phyloP scores from a whole-genome alignment of 2,329 filamentous ascomycete genomes.

The Fusarium citri region DNA sequence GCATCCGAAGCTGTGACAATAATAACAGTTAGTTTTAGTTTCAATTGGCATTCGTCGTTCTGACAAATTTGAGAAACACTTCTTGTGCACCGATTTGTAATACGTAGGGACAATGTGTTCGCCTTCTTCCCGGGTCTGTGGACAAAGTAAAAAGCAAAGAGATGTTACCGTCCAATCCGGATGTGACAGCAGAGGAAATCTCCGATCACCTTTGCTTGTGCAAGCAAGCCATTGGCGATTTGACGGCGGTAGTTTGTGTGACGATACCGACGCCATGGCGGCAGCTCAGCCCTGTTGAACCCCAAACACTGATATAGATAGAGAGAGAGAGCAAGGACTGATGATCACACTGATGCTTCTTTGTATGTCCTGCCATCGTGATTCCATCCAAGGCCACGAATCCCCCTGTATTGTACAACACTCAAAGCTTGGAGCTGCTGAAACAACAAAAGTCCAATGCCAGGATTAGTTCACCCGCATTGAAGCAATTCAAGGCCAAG shows the following conservation, averaged over 20 bases:
- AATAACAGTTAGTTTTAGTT: not conserved
- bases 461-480: constrained; percentile 1
- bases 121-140: not conserved
- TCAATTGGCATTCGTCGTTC: not conserved
- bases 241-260: constrained; percentile 6
- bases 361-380: not conserved
- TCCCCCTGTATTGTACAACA: not conserved
- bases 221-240: not conserved
- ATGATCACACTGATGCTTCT: not conserved
- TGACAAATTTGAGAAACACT: not conserved
- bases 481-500: constrained; percentile 7
- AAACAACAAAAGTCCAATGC: not conserved
- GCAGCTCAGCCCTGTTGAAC: constrained; percentile 38
- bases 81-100: not conserved
- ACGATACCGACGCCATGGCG: constrained; percentile 30
- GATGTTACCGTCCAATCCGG: constrained; percentile 10
- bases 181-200: constrained; percentile 14
- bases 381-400: not conserved
- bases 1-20: not conserved
- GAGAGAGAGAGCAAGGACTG: not conserved
- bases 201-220: constrained; percentile 4
- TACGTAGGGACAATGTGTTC: not conserved
- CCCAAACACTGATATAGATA: constrained; percentile 6
- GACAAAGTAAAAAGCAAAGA: constrained; percentile 11
- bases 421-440: not conserved